Conservation (phyloP, 1,139 yeast species). For the Geotrichum siamense region DNA sequence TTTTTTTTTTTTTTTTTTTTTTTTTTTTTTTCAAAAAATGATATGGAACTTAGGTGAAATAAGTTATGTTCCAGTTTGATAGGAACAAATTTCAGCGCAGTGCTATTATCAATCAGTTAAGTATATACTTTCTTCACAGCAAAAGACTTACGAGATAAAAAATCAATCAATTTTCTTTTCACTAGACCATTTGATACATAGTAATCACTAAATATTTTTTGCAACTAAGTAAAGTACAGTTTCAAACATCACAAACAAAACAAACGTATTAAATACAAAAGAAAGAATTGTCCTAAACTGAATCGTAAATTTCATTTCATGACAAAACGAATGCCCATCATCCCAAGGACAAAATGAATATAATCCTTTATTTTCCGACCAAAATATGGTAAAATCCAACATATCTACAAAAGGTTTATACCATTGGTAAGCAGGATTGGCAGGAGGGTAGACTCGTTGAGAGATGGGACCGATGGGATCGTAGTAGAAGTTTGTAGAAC, state of each 20-base stretch:
- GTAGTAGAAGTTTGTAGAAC: constrained; percentile 20
- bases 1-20: too few species aligned
- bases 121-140: too few species aligned
- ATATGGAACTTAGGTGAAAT: too few species aligned
- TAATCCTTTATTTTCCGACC: constrained; percentile 25
- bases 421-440: constrained; percentile 20
- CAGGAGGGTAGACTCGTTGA: constrained; percentile 19
- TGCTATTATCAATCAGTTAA: too few species aligned
- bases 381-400: constrained; percentile 24
- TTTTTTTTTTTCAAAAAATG: too few species aligned
- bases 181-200: too few species aligned
- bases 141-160: too few species aligned
- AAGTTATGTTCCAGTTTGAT: too few species aligned
- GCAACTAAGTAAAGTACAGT: neutral
- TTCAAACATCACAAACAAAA: constrained; percentile 12
- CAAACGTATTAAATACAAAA: constrained; percentile 12
- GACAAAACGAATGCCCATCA: constrained; percentile 21
- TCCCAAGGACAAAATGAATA: constrained; percentile 25
- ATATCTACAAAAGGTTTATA: constrained; percentile 21
- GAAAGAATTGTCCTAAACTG: constrained; percentile 14
- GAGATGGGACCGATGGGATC: constrained; percentile 22
- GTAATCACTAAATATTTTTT: too few species aligned
- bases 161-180: too few species aligned
- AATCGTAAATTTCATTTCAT: constrained; percentile 20
- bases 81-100: too few species aligned